Evolutionary conservation across 129 eudicot species (phyloP).

Genomic region (Helichrysum umbraculigerum): DNA sequence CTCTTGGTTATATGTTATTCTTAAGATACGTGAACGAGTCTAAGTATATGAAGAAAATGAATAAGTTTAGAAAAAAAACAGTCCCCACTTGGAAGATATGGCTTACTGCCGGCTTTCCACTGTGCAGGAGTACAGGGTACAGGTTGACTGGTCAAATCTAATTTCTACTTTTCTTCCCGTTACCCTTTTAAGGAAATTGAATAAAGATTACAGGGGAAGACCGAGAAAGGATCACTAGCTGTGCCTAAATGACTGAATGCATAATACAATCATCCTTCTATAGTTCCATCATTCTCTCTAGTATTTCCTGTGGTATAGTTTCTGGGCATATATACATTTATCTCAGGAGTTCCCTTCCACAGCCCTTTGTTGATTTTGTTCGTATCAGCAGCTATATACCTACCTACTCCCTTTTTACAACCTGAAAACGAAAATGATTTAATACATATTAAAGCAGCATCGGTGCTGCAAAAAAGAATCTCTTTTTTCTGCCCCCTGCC

Average conservation of each 20-base stretch:
- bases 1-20: constrained; percentile 19
- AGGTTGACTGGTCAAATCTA: constrained; percentile 62
- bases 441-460: neutral
- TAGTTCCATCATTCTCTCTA: constrained; percentile 7
- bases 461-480: neutral
- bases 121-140: constrained; percentile 96
- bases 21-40: constrained; percentile 12
- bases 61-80: neutral
- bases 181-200: constrained; percentile 38
- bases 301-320: neutral
- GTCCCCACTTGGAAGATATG: constrained; percentile 43
- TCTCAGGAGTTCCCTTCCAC: constrained; percentile 5
- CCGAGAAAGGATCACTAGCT: constrained; percentile 38
- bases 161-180: constrained; percentile 41
- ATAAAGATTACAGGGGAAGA: constrained; percentile 29
- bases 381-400: neutral
- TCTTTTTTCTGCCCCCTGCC: too few relatives aligned
- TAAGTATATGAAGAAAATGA: neutral
- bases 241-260: constrained; percentile 23
- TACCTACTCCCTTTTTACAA: neutral
- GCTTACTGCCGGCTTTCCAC: constrained; percentile 87
- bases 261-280: constrained; percentile 4
- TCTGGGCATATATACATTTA: neutral
- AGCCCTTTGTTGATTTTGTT: neutral
- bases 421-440: neutral